These are phyloP conservation scores for Phytophthora sp. DNA, from an alignment of 352 stramenopile species.

Conservation along the genomic window DNA sequence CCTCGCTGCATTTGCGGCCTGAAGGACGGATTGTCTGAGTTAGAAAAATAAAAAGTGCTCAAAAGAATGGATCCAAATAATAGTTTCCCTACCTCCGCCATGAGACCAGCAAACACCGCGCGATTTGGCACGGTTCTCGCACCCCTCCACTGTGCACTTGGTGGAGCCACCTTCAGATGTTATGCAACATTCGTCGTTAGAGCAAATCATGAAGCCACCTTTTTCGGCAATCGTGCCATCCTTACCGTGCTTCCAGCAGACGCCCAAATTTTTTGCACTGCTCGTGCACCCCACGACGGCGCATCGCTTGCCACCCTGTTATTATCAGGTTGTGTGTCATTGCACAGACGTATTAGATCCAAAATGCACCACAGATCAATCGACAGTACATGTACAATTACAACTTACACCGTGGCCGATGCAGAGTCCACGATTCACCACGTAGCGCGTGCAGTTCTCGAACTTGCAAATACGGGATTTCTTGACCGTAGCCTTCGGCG, in stretches of 20 bases:
- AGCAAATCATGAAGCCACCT: slow-evolving; percentile 50
- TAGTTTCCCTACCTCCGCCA: slow-evolving; percentile 50
- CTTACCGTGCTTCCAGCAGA: slow-evolving; percentile 82
- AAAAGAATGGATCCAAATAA: not conserved
- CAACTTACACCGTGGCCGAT: slow-evolving; percentile 68
- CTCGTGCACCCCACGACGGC: slow-evolving; percentile 66
- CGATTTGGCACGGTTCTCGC: slow-evolving; percentile 78
- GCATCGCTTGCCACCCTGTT: slow-evolving; percentile 74
- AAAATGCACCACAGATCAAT: no score
- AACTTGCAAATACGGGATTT: slow-evolving; percentile 83
- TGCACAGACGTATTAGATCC: slow-evolving; percentile 27
- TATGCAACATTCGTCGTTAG: slow-evolving; percentile 28
- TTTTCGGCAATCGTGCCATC: slow-evolving; percentile 35
- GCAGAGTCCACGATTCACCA: slow-evolving; percentile 78
- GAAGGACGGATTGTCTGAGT: not conserved
- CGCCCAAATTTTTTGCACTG: slow-evolving; percentile 77
- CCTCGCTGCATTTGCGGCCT: slow-evolving; percentile 70
- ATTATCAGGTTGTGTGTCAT: slow-evolving; percentile 31
- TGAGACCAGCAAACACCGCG: slow-evolving; percentile 84
- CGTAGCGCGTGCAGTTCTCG: slow-evolving; percentile 75
- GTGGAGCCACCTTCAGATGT: slow-evolving; percentile 63
- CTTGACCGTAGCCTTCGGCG: slow-evolving; percentile 43
- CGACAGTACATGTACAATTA: no score
- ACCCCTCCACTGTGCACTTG: slow-evolving; percentile 69
- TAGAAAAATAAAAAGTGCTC: not conserved